Base-by-base conservation (phyloP, 228 moss, liverwort and hornwort species). In the Sphagnum magellanicum region DNA sequence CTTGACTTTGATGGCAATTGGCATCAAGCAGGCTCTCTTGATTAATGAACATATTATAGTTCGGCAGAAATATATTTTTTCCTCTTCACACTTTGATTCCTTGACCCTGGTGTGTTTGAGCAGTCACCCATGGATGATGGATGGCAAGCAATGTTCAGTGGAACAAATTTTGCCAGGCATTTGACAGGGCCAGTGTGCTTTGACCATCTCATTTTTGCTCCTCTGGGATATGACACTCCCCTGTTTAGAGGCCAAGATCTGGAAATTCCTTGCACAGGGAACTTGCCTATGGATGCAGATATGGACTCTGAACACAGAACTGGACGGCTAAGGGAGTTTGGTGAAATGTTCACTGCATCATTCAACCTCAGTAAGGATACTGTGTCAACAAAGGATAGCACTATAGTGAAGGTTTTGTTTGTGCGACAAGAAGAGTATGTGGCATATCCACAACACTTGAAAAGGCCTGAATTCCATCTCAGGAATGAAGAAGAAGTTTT, bases 41-140 rank as follows among this genome's bases (percentile, higher is more conserved):
- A 32, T 32, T 32, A 32, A 32, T 32, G 32, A 32, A 32, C 32
- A 32, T 32, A 32, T 32, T 32, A 32, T 32, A 32, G 32, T 32
- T 32, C 32, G 32, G 32, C 32, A 32, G 32, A 32, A 2, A 32
- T 32, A 32, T 32, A 32, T 32, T 0, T 32, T 32, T 32, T 32
- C 32, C 32, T 32, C 3, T 32, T 32, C 32, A 32, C 32, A 32
- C 32, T 32, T 3, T 32, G 32, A 32, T 32, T 32, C 32, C 32
- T 32, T 32, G 32, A 32, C 32, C 32, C 32, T 32, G 32, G 32
- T 32, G 32, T 32, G 32, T 32, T 46, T 47, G 67, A 60, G 66
- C 85, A 85, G 85, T 85, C 81, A 52, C 81, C 85, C 9, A 72
- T 85, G 79, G 85, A 85, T 67, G 76, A 79, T 68, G 85, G 77